Conservation (phyloP, 2,329 filamentous ascomycete species). For the Didymella arachidicola region DNA sequence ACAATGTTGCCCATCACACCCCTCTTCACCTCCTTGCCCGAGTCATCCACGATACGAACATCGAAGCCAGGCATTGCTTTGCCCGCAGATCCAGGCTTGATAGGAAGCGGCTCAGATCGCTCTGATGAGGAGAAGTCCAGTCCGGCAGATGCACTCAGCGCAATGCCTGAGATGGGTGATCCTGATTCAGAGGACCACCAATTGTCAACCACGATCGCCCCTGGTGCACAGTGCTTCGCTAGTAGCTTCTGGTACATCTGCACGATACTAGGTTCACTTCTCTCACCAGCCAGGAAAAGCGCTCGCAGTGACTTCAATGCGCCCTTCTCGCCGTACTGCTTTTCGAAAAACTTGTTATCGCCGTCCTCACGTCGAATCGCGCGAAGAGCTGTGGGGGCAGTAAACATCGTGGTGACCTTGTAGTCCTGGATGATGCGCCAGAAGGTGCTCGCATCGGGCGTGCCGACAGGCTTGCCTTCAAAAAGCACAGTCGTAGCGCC, state of each 20-base stretch:
- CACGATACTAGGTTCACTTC: slow-evolving; percentile 87
- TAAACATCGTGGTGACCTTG: slow-evolving; percentile 79
- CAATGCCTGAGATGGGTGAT: slow-evolving; percentile 71
- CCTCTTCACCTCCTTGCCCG: slow-evolving; percentile 72
- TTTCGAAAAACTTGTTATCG: slow-evolving; percentile 70
- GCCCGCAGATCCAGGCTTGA: slow-evolving; percentile 86
- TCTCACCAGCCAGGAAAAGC: slow-evolving; percentile 86
- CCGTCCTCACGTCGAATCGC: slow-evolving; percentile 89
- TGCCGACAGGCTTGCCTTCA: slow-evolving; percentile 93
- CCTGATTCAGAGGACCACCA: slow-evolving; percentile 79
- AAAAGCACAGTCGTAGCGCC: slow-evolving; percentile 88
- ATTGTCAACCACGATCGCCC: slow-evolving; percentile 72
- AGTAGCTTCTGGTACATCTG: slow-evolving; percentile 81
- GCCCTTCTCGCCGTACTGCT: slow-evolving; percentile 67
- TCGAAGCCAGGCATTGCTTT: slow-evolving; percentile 94
- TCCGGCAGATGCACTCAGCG: slow-evolving; percentile 69
- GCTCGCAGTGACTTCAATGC: slow-evolving; percentile 76
- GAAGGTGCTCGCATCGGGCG: slow-evolving; percentile 84
- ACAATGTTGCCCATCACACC: slow-evolving; percentile 93
- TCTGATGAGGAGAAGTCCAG: slow-evolving; percentile 58
- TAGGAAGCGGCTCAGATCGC: slow-evolving; percentile 60
- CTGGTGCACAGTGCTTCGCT: slow-evolving; percentile 67
- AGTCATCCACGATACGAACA: slow-evolving; percentile 82
- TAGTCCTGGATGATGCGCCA: slow-evolving; percentile 88
- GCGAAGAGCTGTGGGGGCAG: slow-evolving; percentile 84